phyloP scores from a whole-genome alignment of 2,329 filamentous ascomycete species.

The Aspergillus chevalieri region DNA sequence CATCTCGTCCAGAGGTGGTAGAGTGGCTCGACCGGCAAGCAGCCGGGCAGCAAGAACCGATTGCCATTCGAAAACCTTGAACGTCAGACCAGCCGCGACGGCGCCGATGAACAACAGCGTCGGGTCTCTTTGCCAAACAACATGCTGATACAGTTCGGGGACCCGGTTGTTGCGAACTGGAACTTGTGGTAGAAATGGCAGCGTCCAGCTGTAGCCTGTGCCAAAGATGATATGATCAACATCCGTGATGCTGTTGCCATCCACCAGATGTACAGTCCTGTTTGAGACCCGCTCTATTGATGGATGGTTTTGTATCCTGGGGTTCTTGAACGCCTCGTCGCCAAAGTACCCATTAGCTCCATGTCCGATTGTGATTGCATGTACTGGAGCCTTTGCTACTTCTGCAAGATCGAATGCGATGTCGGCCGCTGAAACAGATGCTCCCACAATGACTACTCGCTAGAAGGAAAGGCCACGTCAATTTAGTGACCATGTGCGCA shows the following conservation, averaged over 20 bases:
- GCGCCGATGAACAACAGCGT: constrained; percentile 31
- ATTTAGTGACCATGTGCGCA: background rate
- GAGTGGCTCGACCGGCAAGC: background rate
- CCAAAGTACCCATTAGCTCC: background rate
- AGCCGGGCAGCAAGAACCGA: background rate
- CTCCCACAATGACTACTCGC: background rate
- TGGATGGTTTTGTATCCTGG: background rate
- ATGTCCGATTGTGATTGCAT: background rate
- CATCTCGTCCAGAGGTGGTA: background rate
- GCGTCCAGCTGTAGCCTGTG: constrained; percentile 56
- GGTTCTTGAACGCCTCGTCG: background rate
- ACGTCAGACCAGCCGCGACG: constrained; percentile 42
- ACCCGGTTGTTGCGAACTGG: constrained; percentile 10
- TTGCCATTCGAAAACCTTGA: constrained; percentile 36
- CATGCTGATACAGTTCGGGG: constrained; percentile 15
- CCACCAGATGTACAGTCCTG: background rate
- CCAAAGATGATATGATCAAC: constrained; percentile 58
- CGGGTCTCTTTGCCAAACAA: constrained; percentile 14
- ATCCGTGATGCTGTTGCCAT: background rate
- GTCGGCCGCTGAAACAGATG: background rate
- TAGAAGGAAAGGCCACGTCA: background rate
- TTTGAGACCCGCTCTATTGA: background rate
- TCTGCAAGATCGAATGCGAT: background rate
- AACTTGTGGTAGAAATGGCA: constrained; percentile 51
- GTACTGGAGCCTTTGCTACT: background rate